These are phyloP conservation scores for Obba rivulosa DNA, from an alignment of 768 basidiomycete genomes.

Conservation along the genomic window DNA sequence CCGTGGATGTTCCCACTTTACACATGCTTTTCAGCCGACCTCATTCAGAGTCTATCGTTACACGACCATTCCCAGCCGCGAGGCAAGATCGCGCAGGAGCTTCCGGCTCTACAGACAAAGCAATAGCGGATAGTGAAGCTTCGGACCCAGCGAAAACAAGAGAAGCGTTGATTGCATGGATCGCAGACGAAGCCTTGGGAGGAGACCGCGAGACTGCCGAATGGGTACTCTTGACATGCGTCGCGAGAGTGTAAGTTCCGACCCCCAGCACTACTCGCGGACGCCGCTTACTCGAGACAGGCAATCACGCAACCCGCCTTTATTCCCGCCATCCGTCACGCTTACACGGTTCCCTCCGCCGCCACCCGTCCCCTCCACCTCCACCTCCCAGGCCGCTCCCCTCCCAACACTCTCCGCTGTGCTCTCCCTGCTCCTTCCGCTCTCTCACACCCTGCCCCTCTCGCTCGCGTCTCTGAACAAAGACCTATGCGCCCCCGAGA, in stretches of 20 bases:
- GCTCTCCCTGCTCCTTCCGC: conserved; percentile 55
- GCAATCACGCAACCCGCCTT: conserved; percentile 58
- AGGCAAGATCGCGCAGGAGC: too few relatives aligned
- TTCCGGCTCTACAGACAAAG: conserved; percentile 2
- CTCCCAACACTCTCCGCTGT: conserved; percentile 47
- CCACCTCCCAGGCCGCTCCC: not conserved
- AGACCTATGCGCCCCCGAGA: conserved; percentile 54
- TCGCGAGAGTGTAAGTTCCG: conserved; percentile 59
- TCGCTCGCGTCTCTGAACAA: conserved; percentile 60
- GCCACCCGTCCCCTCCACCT: conserved; percentile 14
- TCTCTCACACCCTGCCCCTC: conserved; percentile 50
- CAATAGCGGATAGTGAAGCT: too few relatives aligned
- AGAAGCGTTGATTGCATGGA: conserved; percentile 59
- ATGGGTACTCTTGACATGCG: conserved; percentile 60
- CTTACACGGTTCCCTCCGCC: conserved; percentile 58
- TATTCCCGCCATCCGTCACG: conserved; percentile 63
- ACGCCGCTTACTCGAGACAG: conserved; percentile 30
- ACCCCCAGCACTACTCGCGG: not conserved
- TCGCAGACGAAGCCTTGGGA: conserved; percentile 62
- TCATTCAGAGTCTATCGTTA: conserved; percentile 35
- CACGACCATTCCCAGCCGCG: conserved; percentile 33
- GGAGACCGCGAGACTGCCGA: conserved; percentile 69
- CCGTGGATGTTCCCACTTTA: conserved; percentile 51
- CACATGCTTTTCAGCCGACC: conserved; percentile 57
- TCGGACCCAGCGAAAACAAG: too few relatives aligned